These are phyloP conservation scores for Kickxella alabastrina DNA, from an alignment of 192 early-diverging fungal genomes.

Conservation along the genomic window DNA sequence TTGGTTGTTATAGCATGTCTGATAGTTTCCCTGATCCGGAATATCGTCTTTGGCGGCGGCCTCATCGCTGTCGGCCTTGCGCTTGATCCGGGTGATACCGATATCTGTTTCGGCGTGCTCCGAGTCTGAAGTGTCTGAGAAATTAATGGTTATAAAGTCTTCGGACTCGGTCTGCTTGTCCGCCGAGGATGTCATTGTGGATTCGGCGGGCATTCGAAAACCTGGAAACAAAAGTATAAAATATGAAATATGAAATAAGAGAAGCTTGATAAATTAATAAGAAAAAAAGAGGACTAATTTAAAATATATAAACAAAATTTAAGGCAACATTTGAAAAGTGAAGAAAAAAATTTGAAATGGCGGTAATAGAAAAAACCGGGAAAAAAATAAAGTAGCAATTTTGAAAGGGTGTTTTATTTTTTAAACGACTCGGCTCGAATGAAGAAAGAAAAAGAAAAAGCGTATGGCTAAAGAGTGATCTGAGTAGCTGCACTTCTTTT, in stretches of 20 bases:
- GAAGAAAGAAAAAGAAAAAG: too few species aligned
- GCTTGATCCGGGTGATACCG: constrained; percentile 1
- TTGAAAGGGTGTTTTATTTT: too few species aligned
- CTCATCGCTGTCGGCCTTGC: constrained; percentile 5
- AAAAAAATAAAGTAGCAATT: too few species aligned
- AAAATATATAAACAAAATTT: neutral
- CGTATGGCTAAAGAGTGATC: too few species aligned
- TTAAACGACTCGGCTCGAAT: too few species aligned
- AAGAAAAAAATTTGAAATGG: too few species aligned
- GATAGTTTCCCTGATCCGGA: neutral
- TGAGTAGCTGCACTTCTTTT: too few species aligned
- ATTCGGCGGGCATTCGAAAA: neutral
- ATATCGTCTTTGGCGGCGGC: neutral
- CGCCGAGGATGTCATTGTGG: neutral
- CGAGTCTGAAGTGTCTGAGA: neutral
- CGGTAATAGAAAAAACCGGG: too few species aligned
- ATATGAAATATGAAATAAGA: too few species aligned
- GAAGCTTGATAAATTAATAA: neutral
- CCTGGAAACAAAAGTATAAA: too few species aligned
- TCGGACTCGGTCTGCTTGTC: neutral
- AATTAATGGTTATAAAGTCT: neutral
- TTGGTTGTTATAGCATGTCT: constrained; percentile 42
- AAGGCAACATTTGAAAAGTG: too few species aligned
- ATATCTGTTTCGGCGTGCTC: constrained; percentile 1
- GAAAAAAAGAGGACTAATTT: neutral